Evolutionary conservation across 1,284 basidiomycete genomes (phyloP).

Genomic region (Cryptococcus amylolentus): DNA sequence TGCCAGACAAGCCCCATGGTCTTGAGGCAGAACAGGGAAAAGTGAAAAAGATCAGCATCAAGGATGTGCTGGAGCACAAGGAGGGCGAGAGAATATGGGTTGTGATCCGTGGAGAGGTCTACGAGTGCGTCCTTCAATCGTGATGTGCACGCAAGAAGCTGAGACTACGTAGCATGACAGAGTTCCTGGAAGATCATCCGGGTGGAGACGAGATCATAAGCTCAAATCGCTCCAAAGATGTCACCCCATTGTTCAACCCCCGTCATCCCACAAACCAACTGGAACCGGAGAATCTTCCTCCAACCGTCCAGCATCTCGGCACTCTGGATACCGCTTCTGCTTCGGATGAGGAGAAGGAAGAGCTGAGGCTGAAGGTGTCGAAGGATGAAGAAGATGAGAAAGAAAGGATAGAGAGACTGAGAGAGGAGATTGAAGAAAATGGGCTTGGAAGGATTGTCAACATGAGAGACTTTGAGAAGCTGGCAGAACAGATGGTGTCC

Average conservation of each 20-base stretch:
- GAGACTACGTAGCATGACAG: constrained; percentile 31
- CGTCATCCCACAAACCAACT: constrained; percentile 46
- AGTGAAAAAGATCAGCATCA: constrained; percentile 13
- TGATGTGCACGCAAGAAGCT: too few species aligned
- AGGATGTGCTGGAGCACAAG: constrained; percentile 32
- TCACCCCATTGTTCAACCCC: constrained; percentile 43
- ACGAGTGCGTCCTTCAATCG: constrained; percentile 33
- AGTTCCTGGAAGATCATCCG: constrained; percentile 43
- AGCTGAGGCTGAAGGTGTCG: constrained; percentile 32
- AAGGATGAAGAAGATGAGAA: constrained; percentile 38
- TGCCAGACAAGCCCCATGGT: constrained; percentile 12
- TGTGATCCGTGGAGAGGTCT: constrained; percentile 44
- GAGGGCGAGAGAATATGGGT: constrained; percentile 41
- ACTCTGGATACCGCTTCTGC: constrained; percentile 22
- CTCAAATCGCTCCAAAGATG: constrained; percentile 39
- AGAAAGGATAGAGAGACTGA: constrained; percentile 25
- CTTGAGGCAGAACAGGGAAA: neutral
- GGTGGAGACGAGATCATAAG: constrained; percentile 45
- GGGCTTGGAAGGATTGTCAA: constrained; percentile 42
- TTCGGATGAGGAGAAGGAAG: constrained; percentile 31
- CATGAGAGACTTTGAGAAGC: constrained; percentile 43
- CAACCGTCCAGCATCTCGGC: constrained; percentile 33
- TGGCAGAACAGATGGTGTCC: constrained; percentile 61
- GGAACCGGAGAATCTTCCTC: constrained; percentile 35
- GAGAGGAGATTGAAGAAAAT: constrained; percentile 38